These are phyloP conservation scores for Aspergillus sp. DNA, from an alignment of 2,329 filamentous ascomycete species.

Conservation along the genomic window DNA sequence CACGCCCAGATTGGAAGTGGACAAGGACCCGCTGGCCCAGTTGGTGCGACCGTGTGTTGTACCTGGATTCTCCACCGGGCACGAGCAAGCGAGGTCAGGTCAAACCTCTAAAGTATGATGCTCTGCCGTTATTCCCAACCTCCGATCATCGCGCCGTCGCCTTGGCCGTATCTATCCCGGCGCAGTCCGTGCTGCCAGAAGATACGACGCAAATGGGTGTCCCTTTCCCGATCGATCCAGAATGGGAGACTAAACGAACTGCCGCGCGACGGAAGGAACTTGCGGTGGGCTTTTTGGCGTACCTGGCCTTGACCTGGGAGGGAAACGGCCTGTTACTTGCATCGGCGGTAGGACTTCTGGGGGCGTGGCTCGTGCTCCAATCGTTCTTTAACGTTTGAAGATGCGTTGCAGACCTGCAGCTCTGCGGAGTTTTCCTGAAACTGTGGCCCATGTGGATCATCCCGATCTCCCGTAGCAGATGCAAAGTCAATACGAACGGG, in stretches of 20 bases:
- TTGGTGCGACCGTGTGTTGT: conserved; percentile 93
- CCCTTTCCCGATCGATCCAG: conserved; percentile 60
- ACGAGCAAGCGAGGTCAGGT: conserved; percentile 46
- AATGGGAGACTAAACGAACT: conserved; percentile 58
- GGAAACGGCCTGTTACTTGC: conserved; percentile 47
- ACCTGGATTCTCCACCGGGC: conserved; percentile 64
- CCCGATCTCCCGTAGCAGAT: conserved; percentile 12
- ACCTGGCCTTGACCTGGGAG: conserved; percentile 54
- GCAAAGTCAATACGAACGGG: conserved; percentile 5
- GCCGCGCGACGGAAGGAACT: conserved; percentile 61
- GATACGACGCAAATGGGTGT: conserved; percentile 45
- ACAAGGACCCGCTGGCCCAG: conserved; percentile 81
- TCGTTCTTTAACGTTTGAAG: conserved; percentile 33
- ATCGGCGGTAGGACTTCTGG: conserved; percentile 40
- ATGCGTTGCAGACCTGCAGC: conserved; percentile 1
- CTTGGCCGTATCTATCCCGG: conserved; percentile 67
- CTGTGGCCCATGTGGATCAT: conserved; percentile 18
- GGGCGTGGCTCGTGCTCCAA: conserved; percentile 46
- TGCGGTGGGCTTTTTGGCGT: conserved; percentile 59
- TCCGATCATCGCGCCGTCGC: conserved; percentile 88
- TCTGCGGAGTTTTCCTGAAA: conserved; percentile 8
- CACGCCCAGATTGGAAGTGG: conserved; percentile 65
- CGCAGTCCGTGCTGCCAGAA: conserved; percentile 40
- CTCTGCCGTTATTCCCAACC: conserved; percentile 75
- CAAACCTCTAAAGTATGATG: conserved; percentile 65